Base-by-base conservation (phyloP, 768 basidiomycete genomes). In the Suillus clintonianus region DNA sequence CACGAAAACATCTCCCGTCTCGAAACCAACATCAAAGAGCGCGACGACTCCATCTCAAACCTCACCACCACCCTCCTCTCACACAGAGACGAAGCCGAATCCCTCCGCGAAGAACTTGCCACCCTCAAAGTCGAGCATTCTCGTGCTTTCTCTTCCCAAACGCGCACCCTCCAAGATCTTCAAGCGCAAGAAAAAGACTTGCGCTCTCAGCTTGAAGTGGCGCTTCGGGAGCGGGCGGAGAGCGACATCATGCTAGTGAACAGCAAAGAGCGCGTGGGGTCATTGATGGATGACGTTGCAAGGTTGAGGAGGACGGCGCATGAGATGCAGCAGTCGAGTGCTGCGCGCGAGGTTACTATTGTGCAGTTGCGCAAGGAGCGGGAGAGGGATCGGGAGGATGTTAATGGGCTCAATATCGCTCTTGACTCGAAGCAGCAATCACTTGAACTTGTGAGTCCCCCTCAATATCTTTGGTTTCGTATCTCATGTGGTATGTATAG, bases 391-490 rank as follows among this genome's bases (percentile, higher is more conserved):
- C 88, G 89, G 74, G 90, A 95, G 48, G 95, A 97, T 74, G 74
- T 91, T 24, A 76, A 84, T 55, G 90, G 92, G n/a, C 77, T 97
- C 69, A 95, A 97, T 69, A 94, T 96, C 41, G 95, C 95, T 0
- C 77, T 97, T 60, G 94, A 96, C 75, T 89, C 94, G 30, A 97
- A 97, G 77, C 95, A 97, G 70, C 94, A 96, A 74, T 95, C 97
- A 74, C 79, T 97, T 43, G 94, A 97, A 72, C 72, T 96, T 75
- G 95, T 97, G 64, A 60, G 86, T 82, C 48, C 34, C 22, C 61
- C 69, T 45, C 17, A 45, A 36, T 58, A 66, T 37, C 51, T 61
- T 27, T 37, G 41, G 7, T 32, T 60, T 5, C 42, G 15, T 9
- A 4, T 30, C 17, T 13, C 3, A 50, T n/a, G 14, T 51, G 11